phyloP scores from a whole-genome alignment of 352 stramenopile genomes.

The Vaucheria bursata region DNA sequence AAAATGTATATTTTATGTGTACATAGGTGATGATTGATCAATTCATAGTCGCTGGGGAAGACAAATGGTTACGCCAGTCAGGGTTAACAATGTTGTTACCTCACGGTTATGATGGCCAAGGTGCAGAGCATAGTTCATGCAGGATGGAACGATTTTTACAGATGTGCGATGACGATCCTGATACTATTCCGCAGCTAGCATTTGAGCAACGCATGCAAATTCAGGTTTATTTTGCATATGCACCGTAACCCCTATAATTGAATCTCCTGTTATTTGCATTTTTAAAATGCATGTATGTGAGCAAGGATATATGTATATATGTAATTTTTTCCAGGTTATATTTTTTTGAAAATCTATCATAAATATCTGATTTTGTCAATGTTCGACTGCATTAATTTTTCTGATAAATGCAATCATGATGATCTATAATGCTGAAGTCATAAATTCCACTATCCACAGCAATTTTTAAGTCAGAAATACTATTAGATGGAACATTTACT shows the following conservation, averaged over 20 bases:
- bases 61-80: slow-evolving; percentile 89
- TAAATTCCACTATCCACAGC: no score
- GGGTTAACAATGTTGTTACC: slow-evolving; percentile 85
- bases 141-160: slow-evolving; percentile 84
- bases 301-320: no score
- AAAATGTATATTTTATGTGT: no score
- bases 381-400: no score
- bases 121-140: slow-evolving; percentile 86
- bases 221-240: background rate
- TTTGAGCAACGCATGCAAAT: slow-evolving; percentile 88
- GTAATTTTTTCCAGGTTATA: no score
- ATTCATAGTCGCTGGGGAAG: slow-evolving; percentile 86
- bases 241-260: no score
- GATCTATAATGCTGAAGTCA: no score
- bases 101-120: slow-evolving; percentile 90
- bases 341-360: no score
- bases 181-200: slow-evolving; percentile 79
- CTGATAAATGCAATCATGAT: no score
- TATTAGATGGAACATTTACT: no score
- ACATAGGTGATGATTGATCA: slow-evolving; percentile 84
- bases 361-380: no score
- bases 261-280: background rate
- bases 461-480: no score
- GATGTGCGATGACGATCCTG: slow-evolving; percentile 79
- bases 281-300: background rate